Percentiles rank a stretch among this genome's conserved stretches.
Conservation (phyloP, 2,329 filamentous ascomycete genomes). For the Botryotinia globosa region DNA sequence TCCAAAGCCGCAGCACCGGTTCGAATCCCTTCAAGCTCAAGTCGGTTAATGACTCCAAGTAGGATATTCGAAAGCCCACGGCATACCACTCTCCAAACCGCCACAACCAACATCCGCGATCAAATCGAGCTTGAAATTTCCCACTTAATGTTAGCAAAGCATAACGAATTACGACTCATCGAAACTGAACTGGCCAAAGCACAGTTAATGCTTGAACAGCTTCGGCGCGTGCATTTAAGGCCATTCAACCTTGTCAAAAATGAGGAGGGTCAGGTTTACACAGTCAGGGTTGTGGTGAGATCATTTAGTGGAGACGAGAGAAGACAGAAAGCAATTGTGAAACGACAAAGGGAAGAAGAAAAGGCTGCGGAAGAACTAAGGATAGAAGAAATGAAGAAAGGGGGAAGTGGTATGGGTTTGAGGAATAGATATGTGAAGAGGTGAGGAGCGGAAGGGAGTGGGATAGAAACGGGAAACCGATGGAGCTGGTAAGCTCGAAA, state of each 20-base stretch:
- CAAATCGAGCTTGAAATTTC: conserved; percentile 7
- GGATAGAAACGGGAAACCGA: not conserved
- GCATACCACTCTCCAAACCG: not conserved
- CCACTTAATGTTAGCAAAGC: conserved; percentile 73
- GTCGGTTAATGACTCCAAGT: not conserved
- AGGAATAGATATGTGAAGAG: not conserved
- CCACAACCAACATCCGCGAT: not conserved
- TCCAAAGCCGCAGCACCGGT: no score
- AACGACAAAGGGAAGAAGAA: not conserved
- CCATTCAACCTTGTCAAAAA: conserved; percentile 69
- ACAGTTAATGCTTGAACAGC: conserved; percentile 86
- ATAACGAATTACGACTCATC: conserved; percentile 89
- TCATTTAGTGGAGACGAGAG: not conserved
- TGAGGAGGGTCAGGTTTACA: conserved; percentile 48
- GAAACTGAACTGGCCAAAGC: conserved; percentile 96
- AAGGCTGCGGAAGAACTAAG: not conserved
- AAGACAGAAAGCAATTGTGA: not conserved
- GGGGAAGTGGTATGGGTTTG: not conserved
- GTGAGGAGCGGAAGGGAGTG: not conserved
- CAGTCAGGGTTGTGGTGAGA: not conserved
- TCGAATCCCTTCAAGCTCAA: not conserved
- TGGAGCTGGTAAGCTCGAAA: not conserved
- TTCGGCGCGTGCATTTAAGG: conserved; percentile 87
- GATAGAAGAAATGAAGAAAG: not conserved
- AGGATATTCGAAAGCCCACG: not conserved